Percentiles rank a stretch among this genome's conserved stretches.
Evolutionary conservation across 2,329 filamentous ascomycete genomes (phyloP).

Genomic region (Pseudogymnoascus sp.): DNA sequence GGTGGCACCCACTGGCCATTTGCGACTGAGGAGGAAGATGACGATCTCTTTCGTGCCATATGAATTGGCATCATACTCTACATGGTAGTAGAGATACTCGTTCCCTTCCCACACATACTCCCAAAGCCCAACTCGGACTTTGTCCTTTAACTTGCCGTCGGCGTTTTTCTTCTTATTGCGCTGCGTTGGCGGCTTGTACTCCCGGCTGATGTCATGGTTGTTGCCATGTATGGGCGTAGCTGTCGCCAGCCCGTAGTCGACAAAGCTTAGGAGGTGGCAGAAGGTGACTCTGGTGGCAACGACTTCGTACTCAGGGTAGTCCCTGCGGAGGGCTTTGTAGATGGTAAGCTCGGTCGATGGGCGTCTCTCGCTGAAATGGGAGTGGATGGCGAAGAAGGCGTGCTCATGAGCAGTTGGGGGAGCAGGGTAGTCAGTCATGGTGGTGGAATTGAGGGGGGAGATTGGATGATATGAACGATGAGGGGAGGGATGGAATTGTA

Average conservation of each 20-base stretch:
- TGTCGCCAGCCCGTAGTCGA: neutral
- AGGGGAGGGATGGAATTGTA: neutral
- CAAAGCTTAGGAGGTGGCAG: neutral
- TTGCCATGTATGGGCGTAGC: neutral
- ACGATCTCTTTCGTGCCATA: neutral
- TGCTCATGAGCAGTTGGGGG: neutral
- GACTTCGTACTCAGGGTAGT: neutral
- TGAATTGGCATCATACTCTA: neutral
- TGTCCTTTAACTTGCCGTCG: neutral
- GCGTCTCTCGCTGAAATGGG: neutral
- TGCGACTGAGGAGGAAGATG: neutral
- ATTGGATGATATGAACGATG: neutral
- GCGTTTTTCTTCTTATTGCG: neutral
- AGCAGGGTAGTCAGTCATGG: neutral
- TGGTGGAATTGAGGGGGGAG: neutral
- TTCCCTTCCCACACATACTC: neutral
- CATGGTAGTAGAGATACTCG: neutral
- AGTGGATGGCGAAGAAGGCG: neutral
- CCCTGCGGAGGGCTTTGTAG: neutral
- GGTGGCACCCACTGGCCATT: neutral
- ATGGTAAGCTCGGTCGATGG: neutral
- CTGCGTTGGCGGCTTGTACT: neutral
- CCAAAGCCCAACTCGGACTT: neutral
- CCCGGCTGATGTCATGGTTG: neutral
- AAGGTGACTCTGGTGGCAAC: neutral